Evolutionary conservation across 1,284 basidiomycete species (phyloP).

Genomic region (Cutaneotrichosporon spelunceum): DNA sequence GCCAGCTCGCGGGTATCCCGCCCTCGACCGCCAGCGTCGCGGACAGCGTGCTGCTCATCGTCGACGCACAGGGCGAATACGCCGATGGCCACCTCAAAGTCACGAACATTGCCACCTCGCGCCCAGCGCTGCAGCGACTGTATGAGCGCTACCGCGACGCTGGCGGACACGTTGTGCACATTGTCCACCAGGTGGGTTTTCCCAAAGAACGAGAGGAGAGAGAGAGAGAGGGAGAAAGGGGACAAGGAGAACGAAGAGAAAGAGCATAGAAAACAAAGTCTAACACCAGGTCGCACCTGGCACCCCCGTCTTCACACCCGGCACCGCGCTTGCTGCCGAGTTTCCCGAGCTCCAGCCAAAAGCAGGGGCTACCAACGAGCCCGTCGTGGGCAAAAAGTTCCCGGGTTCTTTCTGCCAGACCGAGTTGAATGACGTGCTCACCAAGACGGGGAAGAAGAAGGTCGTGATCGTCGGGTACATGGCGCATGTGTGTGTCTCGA

Average conservation of each 20-base stretch:
- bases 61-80: constrained; percentile 38
- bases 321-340: constrained; percentile 28
- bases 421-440: constrained; percentile 24
- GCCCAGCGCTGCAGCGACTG: constrained; percentile 23
- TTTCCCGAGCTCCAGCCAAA: constrained; percentile 27
- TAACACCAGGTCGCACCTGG: constrained; percentile 23
- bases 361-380: constrained; percentile 16
- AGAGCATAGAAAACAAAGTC: not conserved
- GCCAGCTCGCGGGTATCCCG: constrained; percentile 24
- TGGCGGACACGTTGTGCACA: constrained; percentile 26
- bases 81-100: constrained; percentile 26
- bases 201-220: too few relatives aligned
- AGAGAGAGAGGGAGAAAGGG: not conserved
- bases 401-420: constrained; percentile 34
- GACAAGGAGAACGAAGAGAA: not conserved
- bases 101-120: constrained; percentile 24
- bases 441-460: constrained; percentile 25
- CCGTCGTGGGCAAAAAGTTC: constrained; percentile 24
- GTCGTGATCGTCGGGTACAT: constrained; percentile 32
- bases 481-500: constrained; percentile 35
- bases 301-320: constrained; percentile 32
- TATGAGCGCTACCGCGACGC: constrained; percentile 26
- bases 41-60: constrained; percentile 33
- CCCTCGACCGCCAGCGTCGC: constrained; percentile 21
- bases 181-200: constrained; percentile 26